A percentile compares a stretch with the other conserved stretches of the same genome.
Evolutionary conservation across 2,329 filamentous ascomycete genomes (phyloP).

Genomic region (Colletotrichum euphorbiae): DNA sequence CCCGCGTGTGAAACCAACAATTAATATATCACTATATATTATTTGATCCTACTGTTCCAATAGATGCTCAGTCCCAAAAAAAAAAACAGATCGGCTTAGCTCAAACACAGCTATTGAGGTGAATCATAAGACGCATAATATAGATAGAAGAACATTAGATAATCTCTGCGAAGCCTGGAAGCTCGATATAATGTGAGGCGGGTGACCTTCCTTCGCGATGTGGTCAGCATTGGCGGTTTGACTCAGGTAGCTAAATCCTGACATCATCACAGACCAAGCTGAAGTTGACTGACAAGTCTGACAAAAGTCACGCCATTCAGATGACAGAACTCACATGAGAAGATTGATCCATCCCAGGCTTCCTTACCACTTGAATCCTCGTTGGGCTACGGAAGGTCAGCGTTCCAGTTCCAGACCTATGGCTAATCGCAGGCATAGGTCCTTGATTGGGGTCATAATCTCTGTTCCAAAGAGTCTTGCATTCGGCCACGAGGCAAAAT

Average conservation of each 20-base stretch:
- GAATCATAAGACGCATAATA: neutral
- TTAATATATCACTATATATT: no score
- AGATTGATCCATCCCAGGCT: neutral
- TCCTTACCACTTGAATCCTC: neutral
- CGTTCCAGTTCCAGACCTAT: slow-evolving; percentile 15
- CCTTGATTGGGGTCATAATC: neutral
- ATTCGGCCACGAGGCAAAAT: no score
- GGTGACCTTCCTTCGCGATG: neutral
- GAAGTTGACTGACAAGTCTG: neutral
- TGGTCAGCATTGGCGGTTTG: neutral
- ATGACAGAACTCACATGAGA: slow-evolving; percentile 3
- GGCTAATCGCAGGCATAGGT: neutral
- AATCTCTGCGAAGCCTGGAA: neutral
- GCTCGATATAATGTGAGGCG: neutral
- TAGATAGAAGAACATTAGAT: neutral
- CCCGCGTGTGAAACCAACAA: no score
- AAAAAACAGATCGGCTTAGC: neutral
- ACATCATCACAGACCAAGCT: neutral
- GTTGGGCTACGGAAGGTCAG: neutral
- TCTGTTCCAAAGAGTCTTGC: no score
- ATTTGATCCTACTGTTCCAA: no score
- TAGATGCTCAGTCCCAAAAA: no score
- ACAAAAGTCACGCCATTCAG: neutral
- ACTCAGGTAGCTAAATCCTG: neutral
- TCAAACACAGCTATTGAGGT: neutral